Conservation (phyloP, 805 yeast species). For the Monosporozyma servazzii region DNA sequence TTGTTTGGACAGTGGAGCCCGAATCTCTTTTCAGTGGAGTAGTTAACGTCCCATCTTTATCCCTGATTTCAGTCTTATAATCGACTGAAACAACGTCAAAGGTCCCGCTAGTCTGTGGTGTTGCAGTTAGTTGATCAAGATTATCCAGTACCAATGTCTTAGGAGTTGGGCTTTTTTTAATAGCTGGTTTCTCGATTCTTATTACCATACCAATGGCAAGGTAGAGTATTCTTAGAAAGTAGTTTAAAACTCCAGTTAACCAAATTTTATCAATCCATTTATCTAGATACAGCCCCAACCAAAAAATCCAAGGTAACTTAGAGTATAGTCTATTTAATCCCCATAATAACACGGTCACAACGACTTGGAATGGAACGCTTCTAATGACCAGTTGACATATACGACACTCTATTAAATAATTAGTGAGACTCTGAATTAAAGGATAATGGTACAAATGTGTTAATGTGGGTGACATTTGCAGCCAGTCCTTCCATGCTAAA, state of each 20-base stretch:
- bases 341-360: not conserved
- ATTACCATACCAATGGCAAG: not conserved
- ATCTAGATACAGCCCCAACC: not conserved
- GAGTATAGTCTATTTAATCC: not conserved
- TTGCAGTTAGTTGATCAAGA: not conserved
- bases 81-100: conserved; percentile 5
- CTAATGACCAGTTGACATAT: not conserved
- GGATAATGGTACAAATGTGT: not conserved
- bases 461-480: not conserved
- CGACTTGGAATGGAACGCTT: not conserved
- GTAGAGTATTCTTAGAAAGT: not conserved
- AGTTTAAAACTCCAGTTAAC: not conserved
- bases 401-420: not conserved
- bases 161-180: not conserved
- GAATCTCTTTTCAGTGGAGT: not conserved
- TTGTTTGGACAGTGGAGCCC: not conserved
- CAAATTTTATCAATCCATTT: not conserved
- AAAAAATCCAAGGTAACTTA: not conserved
- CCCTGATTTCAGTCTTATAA: conserved; percentile 1
- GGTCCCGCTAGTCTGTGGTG: conserved; percentile 4
- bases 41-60: not conserved
- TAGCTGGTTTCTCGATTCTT: not conserved
- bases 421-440: not conserved
- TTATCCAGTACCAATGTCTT: not conserved
- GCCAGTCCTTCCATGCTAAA: not conserved